Evolutionary conservation across 140 eudicot genomes (phyloP), one percentile per base, ranked within the genome.

Genomic region (Erigeron philadelphicus): DNA sequence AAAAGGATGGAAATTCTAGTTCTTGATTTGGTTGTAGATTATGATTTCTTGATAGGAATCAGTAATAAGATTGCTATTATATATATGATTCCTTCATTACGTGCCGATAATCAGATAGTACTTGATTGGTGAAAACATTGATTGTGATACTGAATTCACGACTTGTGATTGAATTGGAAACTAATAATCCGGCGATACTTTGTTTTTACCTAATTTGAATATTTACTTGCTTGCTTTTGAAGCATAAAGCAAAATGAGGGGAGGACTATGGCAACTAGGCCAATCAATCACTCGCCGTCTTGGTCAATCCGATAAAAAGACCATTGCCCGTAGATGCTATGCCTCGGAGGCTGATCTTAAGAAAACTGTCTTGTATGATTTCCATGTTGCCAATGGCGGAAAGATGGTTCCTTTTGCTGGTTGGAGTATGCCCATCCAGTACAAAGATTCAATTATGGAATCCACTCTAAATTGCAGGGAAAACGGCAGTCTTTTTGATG

Each of bases 361-460:
- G 87, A 92, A 92, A 78, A 92, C 98, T 2, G 96, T 66, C 41
- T 81, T 92, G 38, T 92, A 83, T 17, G 98, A 92, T 66, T 92
- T 92, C 88, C 98, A 92, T 62, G 95, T 92, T 25, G 81, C 90
- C 48, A 13, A 92, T 78, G 98, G 96, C 40, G 98, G 96, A 54
- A 92, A 92, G 72, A 92, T 92, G 96, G 98, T 92, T 42, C 96
- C 98, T 17, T 92, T 92, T 83, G 96, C 96, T 42, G 98, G 98
- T 43, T 92, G 98, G 98, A 86, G 96, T 64, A 92, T 92, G 98
- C 96, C 98, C 10, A 88, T 92, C 62, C 98, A 92, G 79, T 92
- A 92, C 88, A 92, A 92, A 70, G 98, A 92, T 70, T 86, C 98
- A 35, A 92, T 92, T 66, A 92, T 92, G 96, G 96, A 92, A 56